Base-by-base conservation (phyloP, 495 filamentous ascomycete genomes). In the Daldinia grandis region DNA sequence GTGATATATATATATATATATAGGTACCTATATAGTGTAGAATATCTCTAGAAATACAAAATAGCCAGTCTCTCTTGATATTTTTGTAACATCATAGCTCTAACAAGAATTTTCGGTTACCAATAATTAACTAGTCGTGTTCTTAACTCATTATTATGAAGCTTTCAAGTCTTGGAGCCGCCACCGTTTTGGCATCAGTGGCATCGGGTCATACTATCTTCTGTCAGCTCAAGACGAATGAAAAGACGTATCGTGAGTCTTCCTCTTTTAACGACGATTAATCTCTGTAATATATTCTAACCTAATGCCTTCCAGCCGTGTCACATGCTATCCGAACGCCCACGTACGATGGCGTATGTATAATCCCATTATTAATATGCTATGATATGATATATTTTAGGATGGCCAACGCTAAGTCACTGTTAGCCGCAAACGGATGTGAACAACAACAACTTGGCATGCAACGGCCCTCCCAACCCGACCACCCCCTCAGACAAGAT, bases 381-480 rank as follows among this genome's bases (percentile, higher is more conserved):
- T 10, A 10, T n/a, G n/a, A n/a, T n/a, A 51, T 24, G 17, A 50
- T 10, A 27, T 8, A 4, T 28, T 51, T 28, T 0, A 51, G 24
- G 24, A 51, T 12, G 17, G 17, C 72, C 65, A 58, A 74, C 44
- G n/a, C 14, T 10, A 14, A 1, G 2, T 37, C 24, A 0, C 2
- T 15, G 4, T 10, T 25, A 75, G 79, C 86, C 86, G 15, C 86
- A 86, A 77, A 81, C 76, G 3, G 81, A 88, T 63, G 86, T 88
- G 8, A 81, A 74, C 27, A 81, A 78, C 35, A 74, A 79, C 58
- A 78, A 83, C 58, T 69, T 88, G 58, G 83, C 82, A 42, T 88
- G 86, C 80, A 88, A 88, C 63, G 85, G 86, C 4, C 82, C 83
- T 0, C 84, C 86, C 5, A 87, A 88, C 68, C 84, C 85, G 3